Evolutionary conservation across 2,329 filamentous ascomycete species (phyloP).

Genomic region (Chaetoscypha palmicola): DNA sequence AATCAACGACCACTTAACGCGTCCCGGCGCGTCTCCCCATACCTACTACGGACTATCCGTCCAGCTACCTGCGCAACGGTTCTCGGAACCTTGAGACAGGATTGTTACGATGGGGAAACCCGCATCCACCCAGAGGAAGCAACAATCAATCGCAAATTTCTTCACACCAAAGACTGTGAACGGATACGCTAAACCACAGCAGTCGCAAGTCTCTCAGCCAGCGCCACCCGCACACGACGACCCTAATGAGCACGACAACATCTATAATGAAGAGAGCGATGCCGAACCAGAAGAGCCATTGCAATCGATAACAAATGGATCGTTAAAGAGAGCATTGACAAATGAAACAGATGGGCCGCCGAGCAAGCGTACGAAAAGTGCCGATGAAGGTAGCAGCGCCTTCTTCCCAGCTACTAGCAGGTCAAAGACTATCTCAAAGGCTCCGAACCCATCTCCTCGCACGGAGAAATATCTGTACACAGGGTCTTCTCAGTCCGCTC

Average conservation of each 20-base stretch:
- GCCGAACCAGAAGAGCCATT: conserved; percentile 20
- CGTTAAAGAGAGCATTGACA: conserved; percentile 44
- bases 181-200: conserved; percentile 34
- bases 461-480: conserved; percentile 48
- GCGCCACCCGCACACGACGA: conserved; percentile 17
- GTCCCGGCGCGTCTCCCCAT: background rate
- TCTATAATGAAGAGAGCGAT: conserved; percentile 28
- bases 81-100: background rate
- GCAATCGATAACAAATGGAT: conserved; percentile 14
- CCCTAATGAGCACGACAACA: conserved; percentile 9
- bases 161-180: conserved; percentile 55
- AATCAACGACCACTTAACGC: background rate
- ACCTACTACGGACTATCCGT: no score
- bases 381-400: conserved; percentile 35
- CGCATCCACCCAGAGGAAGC: conserved; percentile 40
- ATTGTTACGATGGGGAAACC: conserved; percentile 22
- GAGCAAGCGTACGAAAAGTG: conserved; percentile 40
- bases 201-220: conserved; percentile 14
- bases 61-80: background rate
- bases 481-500: conserved; percentile 29
- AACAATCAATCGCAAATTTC: conserved; percentile 80
- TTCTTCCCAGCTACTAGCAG: conserved; percentile 36
- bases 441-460: conserved; percentile 32
- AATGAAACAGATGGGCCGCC: conserved; percentile 39
- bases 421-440: conserved; percentile 24